Base-by-base conservation (phyloP, 352 stramenopile genomes). In the Phytophthora megakarya region DNA sequence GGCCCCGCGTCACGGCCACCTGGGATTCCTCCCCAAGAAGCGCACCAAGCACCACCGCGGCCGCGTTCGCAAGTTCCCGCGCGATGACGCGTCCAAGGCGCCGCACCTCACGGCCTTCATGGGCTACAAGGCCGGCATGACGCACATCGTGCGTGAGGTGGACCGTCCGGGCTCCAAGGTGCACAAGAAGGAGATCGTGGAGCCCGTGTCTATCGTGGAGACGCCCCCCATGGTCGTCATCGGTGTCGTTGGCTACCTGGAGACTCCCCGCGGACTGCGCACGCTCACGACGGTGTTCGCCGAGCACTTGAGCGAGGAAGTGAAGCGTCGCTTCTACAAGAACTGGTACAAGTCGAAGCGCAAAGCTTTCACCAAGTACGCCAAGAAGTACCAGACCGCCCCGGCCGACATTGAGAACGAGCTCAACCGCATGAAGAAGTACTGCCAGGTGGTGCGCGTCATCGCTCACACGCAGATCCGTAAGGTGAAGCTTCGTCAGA, bases 341-440 rank as follows among this genome's bases (percentile, higher is more conserved):
- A 99, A 99, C 95, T 99, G 98, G 98, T 99, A 99, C 89, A 97
- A 97, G 73, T 96, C 85, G 75, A 99, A 99, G 97, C 97, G 98
- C 62, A 99, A 99, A 97, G 98, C 98, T 56, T 99, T 99, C 91
- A 99, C 97, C 84, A 99, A 99, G 88, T 99, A 99, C 85, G 96
- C 97, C 61, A 99, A 99, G 88, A 99, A 99, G 87, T 99, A 98
- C 92, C 86, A 96, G 60, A 97, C 97, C 43, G 88, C 86, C 59
- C 83, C 81, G 40, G 79, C 78, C 9, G 88, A 97, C 66, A 97
- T 99, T 69, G 95, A 98, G 71, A 94, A 97, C 67, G 97, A 99
- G 87, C 86, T 99, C 50, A 97, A 98, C 72, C 94, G 97, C 61
- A 99, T 99, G 72, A 99, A 98, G 89, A 99, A 99, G 84, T 99